Evolutionary conservation across 2,329 filamentous ascomycete genomes (phyloP).

Genomic region (Fusarium falciforme): DNA sequence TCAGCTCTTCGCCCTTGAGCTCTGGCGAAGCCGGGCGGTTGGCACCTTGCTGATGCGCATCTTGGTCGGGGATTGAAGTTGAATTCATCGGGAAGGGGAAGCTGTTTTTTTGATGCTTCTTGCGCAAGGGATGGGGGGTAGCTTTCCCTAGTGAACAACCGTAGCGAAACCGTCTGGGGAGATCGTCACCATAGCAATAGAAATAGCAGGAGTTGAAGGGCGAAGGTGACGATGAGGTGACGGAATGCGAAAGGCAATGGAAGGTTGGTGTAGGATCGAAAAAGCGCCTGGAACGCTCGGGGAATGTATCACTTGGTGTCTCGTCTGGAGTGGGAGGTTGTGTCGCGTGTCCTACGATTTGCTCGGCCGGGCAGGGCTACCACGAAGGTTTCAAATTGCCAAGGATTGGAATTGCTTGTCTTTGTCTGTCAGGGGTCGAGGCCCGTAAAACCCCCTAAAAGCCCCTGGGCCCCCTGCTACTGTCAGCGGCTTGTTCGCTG

Average conservation of each 20-base stretch:
- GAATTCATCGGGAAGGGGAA: conserved; percentile 42
- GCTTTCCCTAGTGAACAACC: conserved; percentile 25
- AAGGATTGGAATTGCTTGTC: conserved; percentile 41
- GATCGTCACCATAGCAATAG: conserved; percentile 31
- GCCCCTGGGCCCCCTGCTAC: conserved; percentile 1
- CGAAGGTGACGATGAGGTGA: neutral
- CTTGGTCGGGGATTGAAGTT: conserved; percentile 36
- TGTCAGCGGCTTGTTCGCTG: conserved; percentile 22
- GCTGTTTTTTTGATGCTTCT: conserved; percentile 21
- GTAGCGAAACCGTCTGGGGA: conserved; percentile 18
- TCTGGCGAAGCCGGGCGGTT: conserved; percentile 15
- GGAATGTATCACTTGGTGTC: conserved; percentile 29
- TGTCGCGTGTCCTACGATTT: conserved; percentile 32
- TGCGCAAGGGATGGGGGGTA: conserved; percentile 6
- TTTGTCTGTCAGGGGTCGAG: conserved; percentile 33
- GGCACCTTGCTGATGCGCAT: conserved; percentile 37
- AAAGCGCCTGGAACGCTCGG: conserved; percentile 28
- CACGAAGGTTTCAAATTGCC: conserved; percentile 32
- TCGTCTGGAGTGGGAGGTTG: neutral
- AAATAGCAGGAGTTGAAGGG: neutral
- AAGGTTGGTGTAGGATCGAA: conserved; percentile 27
- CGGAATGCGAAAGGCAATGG: neutral
- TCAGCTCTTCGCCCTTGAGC: conserved; percentile 21
- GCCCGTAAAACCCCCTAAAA: conserved; percentile 22
- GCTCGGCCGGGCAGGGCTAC: conserved; percentile 10